Base-by-base conservation (phyloP, 83 land plant species). In the Diphasiastrum complanatum region DNA sequence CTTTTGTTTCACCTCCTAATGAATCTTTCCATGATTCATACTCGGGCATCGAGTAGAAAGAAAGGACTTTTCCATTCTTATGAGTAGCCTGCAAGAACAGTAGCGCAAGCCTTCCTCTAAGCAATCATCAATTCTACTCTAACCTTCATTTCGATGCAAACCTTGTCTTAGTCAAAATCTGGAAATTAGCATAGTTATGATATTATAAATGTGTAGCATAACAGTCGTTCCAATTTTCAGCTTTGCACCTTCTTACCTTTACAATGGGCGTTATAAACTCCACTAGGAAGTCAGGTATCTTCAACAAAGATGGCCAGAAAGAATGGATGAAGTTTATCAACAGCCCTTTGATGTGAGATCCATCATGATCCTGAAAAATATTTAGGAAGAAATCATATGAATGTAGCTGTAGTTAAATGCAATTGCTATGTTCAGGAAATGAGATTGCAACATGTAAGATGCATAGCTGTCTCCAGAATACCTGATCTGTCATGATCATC, bases 401-500 rank as follows among this genome's bases (percentile, higher is more conserved):
- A n/a, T 5, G 18, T 12, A 8, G 19, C 6, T 12, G 20, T 10
- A 49, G 20, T 20, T 8, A 20, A 14, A 49, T 49, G 8, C 12
- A 49, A 49, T 8, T 49, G 52, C 12, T 5, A 49, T 20, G 22
- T 12, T 19, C 6, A 19, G 50, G 3, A 5, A 25, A 19, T 53
- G 30, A 30, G 16, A 32, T 31, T 26, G 32, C 14, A 45, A 23
- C 33, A 64, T 29, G 5, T 33, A 24, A 32, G 5, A 61, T 8
- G 45, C 48, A 32, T 26, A 52, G 20, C 14, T 16, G 31, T 5
- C 16, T 16, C 60, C 18, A 60, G 5, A 41, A 29, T 40, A 89
- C 99, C 99, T 95, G 97, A 73, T 95, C 99, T 28, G 92, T 89
- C 99, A 95, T 95, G 4, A 95, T 89, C 99, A 95, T 95, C 35